phyloP scores from a whole-genome alignment of 2,329 filamentous ascomycete species.

The Epichloe gansuensis region DNA sequence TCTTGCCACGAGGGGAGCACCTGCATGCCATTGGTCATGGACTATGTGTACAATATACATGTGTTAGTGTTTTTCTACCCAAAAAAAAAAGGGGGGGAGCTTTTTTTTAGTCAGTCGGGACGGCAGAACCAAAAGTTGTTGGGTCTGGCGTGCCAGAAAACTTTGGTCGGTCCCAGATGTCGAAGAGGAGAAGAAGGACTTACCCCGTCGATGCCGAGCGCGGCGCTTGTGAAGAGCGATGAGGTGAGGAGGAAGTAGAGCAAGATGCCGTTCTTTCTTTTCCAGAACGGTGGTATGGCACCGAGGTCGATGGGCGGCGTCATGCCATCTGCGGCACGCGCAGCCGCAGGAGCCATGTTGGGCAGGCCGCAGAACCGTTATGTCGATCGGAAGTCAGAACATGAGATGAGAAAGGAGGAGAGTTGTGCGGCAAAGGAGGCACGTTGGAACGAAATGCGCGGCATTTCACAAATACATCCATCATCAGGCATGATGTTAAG shows the following conservation, averaged over 20 bases:
- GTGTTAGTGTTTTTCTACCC: neutral
- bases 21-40: constrained; percentile 29
- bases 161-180: neutral
- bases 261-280: constrained; percentile 27
- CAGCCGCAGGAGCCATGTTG: constrained; percentile 21
- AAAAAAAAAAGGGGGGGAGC: no score
- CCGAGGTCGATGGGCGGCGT: constrained; percentile 19
- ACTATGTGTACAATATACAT: constrained; percentile 9
- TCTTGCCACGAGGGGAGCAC: constrained; percentile 25
- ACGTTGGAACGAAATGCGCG: no score
- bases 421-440: no score
- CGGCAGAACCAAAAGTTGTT: neutral
- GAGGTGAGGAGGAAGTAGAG: constrained; percentile 31
- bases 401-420: no score
- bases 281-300: constrained; percentile 21
- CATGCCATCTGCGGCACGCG: constrained; percentile 18
- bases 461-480: no score
- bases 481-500: no score
- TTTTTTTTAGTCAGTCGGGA: neutral
- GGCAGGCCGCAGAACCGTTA: neutral
- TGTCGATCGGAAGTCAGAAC: neutral
- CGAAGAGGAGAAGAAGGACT: constrained; percentile 7
- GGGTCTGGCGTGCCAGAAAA: neutral
- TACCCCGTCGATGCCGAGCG: constrained; percentile 29
- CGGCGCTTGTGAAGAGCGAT: constrained; percentile 27